Percentiles rank a stretch among this genome's conserved stretches.
phyloP scores from a whole-genome alignment of 192 early-diverging fungal species.

The Backusella australiensis region DNA sequence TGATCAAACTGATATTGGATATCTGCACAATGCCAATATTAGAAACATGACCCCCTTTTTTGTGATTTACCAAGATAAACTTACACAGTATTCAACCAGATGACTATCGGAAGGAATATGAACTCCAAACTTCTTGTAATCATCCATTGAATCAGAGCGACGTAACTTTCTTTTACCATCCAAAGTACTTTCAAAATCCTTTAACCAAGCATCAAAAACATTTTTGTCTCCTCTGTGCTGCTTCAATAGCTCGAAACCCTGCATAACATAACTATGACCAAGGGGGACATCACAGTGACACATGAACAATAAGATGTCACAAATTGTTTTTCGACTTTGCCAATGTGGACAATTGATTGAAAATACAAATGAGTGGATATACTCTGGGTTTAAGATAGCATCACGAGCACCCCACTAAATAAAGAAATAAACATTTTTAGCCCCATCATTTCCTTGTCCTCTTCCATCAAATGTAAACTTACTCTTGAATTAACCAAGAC shows the following conservation, averaged over 20 bases:
- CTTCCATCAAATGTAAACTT: not conserved
- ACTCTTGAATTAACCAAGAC: constrained; percentile 64
- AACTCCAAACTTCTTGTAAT: constrained; percentile 61
- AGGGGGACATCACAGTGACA: constrained; percentile 73
- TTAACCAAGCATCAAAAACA: constrained; percentile 76
- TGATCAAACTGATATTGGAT: constrained; percentile 73
- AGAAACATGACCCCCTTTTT: not conserved
- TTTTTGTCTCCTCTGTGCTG: constrained; percentile 59
- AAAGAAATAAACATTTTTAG: not conserved
- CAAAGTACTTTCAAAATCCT: constrained; percentile 63
- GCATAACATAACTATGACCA: constrained; percentile 67
- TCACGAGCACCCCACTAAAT: constrained; percentile 71
- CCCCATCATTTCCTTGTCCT: not conserved
- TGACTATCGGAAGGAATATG: constrained; percentile 60
- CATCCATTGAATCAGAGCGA: constrained; percentile 66
- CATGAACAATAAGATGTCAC: constrained; percentile 72
- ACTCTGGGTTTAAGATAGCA: constrained; percentile 62
- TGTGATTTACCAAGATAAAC: not conserved
- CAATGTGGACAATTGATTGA: constrained; percentile 75
- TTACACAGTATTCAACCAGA: constrained; percentile 70
- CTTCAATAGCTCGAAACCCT: constrained; percentile 70
- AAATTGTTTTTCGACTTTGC: constrained; percentile 66
- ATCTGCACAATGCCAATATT: constrained; percentile 36
- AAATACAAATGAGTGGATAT: constrained; percentile 68
- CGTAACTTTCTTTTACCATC: constrained; percentile 72